These are phyloP conservation scores for Pueraria montana DNA, from an alignment of 306 rosid species.

Conservation along the genomic window DNA sequence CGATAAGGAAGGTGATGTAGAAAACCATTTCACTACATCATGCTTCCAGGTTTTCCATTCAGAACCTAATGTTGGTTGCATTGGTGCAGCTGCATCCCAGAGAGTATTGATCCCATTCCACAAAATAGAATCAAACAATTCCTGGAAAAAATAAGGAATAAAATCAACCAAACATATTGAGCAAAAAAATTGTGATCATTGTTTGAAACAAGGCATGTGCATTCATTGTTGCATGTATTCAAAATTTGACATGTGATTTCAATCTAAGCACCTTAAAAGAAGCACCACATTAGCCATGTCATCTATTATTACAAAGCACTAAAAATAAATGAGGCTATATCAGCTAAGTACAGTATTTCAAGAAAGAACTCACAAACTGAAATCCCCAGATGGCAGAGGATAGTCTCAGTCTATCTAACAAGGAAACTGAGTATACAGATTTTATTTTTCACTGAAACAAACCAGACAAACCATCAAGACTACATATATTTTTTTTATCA, in stretches of 20 bases:
- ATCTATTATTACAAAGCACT: conserved; percentile 5
- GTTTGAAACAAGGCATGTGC: conserved; percentile 29
- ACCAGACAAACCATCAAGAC: conserved; percentile 19
- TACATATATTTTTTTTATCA: background rate
- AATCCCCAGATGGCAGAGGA: conserved; percentile 15
- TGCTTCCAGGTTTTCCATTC: conserved; percentile 99
- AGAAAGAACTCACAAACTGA: conserved; percentile 1
- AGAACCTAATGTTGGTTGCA: conserved; percentile 78
- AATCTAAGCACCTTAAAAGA: conserved; percentile 35
- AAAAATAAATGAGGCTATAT: background rate
- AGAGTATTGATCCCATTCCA: conserved; percentile 87
- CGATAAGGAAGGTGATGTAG: conserved; percentile 63
- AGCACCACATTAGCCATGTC: background rate
- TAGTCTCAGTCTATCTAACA: conserved; percentile 28
- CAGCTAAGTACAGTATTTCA: conserved; percentile 32
- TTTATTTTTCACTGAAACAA: conserved; percentile 13
- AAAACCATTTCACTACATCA: conserved; percentile 91
- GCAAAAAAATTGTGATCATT: conserved; percentile 4
- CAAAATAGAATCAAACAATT: conserved; percentile 79
- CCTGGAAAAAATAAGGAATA: conserved; percentile 65
- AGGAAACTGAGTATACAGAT: background rate
- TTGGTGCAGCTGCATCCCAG: conserved; percentile 62
- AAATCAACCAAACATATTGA: conserved; percentile 46
- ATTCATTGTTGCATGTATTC: conserved; percentile 36
- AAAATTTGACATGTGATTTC: conserved; percentile 31